Percentiles rank a stretch among this genome's conserved stretches.
Evolutionary conservation across 2,329 filamentous ascomycete genomes (phyloP).

Genomic region (Microcera coccophila): DNA sequence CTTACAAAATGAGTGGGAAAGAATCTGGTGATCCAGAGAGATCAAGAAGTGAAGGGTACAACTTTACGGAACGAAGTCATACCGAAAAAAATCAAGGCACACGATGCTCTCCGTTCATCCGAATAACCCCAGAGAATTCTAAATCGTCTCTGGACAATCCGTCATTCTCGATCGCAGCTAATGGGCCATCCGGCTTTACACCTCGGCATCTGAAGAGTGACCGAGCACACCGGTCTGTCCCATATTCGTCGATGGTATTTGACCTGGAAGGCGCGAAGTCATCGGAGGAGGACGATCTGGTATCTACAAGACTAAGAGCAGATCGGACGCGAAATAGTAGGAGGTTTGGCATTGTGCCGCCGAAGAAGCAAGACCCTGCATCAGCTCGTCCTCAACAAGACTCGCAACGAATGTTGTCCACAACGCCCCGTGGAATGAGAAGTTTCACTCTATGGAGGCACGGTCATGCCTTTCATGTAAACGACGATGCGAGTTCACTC

Average conservation of each 20-base stretch:
- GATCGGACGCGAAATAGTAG: constrained; percentile 3
- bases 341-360: constrained; percentile 1
- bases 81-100: constrained; percentile 4
- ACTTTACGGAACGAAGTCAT: too few relatives aligned
- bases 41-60: too few relatives aligned
- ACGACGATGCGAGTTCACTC: neutral
- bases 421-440: constrained; percentile 10
- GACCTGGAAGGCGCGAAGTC: constrained; percentile 4
- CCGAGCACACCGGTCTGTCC: neutral
- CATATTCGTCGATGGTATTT: constrained; percentile 14
- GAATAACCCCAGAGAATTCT: constrained; percentile 20
- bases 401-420: constrained; percentile 9
- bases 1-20: too few relatives aligned
- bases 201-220: constrained; percentile 11
- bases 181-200: constrained; percentile 20
- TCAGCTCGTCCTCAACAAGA: constrained; percentile 7
- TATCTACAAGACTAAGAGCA: neutral
- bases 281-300: neutral
- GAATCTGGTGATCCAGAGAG: too few relatives aligned
- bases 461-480: neutral
- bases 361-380: constrained; percentile 4
- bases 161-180: constrained; percentile 13
- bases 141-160: constrained; percentile 3
- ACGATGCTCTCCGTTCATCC: constrained; percentile 13
- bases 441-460: constrained; percentile 2